phyloP scores from a whole-genome alignment of 495 filamentous ascomycete species.

The Stereocaulon alpinum region DNA sequence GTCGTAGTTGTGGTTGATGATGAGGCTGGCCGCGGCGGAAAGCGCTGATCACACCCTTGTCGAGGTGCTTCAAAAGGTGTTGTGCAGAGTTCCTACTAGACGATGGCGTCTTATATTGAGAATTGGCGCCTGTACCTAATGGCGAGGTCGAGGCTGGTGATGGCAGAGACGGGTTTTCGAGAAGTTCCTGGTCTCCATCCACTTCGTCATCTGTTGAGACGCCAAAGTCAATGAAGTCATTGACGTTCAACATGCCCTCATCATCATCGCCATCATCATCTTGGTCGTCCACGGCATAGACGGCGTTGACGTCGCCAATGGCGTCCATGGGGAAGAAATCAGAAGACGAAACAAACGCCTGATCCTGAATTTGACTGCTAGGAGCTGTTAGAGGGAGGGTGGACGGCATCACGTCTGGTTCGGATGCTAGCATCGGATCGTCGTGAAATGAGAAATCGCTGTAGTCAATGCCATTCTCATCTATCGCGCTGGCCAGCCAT shows the following conservation, averaged over 20 bases:
- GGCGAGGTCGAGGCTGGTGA: not conserved
- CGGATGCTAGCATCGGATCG: constrained; percentile 55
- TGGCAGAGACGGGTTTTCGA: constrained; percentile 23
- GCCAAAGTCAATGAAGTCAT: constrained; percentile 64
- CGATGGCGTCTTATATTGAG: constrained; percentile 26
- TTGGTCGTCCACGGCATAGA: constrained; percentile 37
- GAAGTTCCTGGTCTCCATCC: constrained; percentile 30
- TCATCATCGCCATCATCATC: constrained; percentile 51
- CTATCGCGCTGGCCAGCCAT: constrained; percentile 29
- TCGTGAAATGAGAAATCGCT: constrained; percentile 35
- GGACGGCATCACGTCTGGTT: constrained; percentile 69
- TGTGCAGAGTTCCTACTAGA: constrained; percentile 35
- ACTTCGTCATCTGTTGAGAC: constrained; percentile 50
- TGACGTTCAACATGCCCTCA: constrained; percentile 53
- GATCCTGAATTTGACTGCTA: constrained; percentile 47
- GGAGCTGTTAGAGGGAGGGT: constrained; percentile 34
- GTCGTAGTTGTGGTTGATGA: constrained; percentile 49
- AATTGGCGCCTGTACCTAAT: not conserved
- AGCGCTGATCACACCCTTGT: constrained; percentile 59
- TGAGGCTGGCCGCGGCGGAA: constrained; percentile 72
- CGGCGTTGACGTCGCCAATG: constrained; percentile 44
- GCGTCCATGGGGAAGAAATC: constrained; percentile 64
- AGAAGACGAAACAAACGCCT: constrained; percentile 61
- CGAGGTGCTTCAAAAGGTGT: constrained; percentile 57
- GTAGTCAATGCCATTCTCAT: constrained; percentile 43